These are phyloP conservation scores for Cystofilobasidium capitatum DNA, from an alignment of 768 basidiomycete species.

Conservation along the genomic window DNA sequence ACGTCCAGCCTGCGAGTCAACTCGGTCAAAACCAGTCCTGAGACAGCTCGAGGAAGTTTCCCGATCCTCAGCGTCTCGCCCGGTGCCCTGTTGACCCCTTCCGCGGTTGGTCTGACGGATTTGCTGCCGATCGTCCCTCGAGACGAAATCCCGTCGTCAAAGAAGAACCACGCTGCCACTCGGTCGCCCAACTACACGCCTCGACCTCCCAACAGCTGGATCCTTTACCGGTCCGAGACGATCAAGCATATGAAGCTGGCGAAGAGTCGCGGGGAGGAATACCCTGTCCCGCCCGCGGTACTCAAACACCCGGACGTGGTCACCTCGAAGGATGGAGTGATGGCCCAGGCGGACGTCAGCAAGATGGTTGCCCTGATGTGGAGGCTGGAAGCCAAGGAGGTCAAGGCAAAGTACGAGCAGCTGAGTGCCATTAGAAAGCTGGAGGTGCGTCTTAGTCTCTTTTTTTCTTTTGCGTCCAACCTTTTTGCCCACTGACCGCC, in stretches of 20 bases:
- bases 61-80: too few relatives aligned
- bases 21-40: too few relatives aligned
- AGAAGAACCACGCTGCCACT: slow-evolving; percentile 4
- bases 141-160: background rate
- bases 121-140: background rate
- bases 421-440: slow-evolving; percentile 35
- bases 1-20: background rate
- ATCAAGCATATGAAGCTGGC: slow-evolving; percentile 40
- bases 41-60: too few relatives aligned
- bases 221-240: slow-evolving; percentile 62
- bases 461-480: background rate
- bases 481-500: background rate
- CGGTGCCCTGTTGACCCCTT: too few relatives aligned
- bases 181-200: slow-evolving; percentile 37
- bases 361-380: slow-evolving; percentile 56
- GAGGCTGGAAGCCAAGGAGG: slow-evolving; percentile 48
- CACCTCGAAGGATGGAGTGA: slow-evolving; percentile 31
- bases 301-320: slow-evolving; percentile 26
- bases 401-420: slow-evolving; percentile 42
- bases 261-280: slow-evolving; percentile 10
- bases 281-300: slow-evolving; percentile 9
- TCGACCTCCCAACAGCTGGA: slow-evolving; percentile 74
- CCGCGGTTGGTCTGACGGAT: background rate
- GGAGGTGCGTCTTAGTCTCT: slow-evolving; percentile 36
- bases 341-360: slow-evolving; percentile 56